Base-by-base conservation (phyloP, 2,329 filamentous ascomycete genomes). In the Reticulascus tulasneorum region DNA sequence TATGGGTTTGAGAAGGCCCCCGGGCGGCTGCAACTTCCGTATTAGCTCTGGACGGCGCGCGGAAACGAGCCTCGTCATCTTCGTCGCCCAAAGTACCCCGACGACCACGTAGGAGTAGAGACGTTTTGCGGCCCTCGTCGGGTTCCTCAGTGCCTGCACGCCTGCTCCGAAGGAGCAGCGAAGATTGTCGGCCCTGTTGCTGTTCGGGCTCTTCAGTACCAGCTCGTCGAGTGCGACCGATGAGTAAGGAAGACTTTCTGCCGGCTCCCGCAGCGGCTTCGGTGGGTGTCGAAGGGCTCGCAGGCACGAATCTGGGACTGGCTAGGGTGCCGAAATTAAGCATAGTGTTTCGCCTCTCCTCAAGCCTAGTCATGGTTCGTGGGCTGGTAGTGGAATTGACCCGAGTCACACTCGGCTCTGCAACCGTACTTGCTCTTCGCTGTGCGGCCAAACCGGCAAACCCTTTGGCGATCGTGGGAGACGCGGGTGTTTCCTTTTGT, bases 1-100 rank as follows among this genome's bases (percentile, higher is more conserved):
- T 61, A 67, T 21, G 72, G 68, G 27, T 68, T 63, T 4, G 56
- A 44, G 13, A 44, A 50, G 13, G 54, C 35, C 44, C n/a, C n/a
- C 50, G 38, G 49, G 50, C 43, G 48, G 61, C 42, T 45, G 58
- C 68, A 34, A 71, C 64, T 40, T 83, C 79, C 1, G 77, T 81
- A 23, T 64, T 59, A 5, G 77, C 76, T 17, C 79, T 66, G 5
- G 78, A 80, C 2, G 77, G 75, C 3, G 71, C 66, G n/a, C 73
- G 69, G 44, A 73, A 68, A 21, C 66, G 62, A n/a, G 52, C 42
- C 15, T 73, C 69, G 2, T 75, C 70, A 9, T 73, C 69, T 3
- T 75, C 65, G 21, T 70, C 64, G 11, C 66, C 66, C 20, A 67
- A 53, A 23, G 70, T 69, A 10, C 60, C 62, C 23, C 71, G 63